Percentiles rank a stretch among this genome's conserved stretches.
Evolutionary conservation across 106 monocot genomes (phyloP).

Genomic region (Iris macrosiphon): DNA sequence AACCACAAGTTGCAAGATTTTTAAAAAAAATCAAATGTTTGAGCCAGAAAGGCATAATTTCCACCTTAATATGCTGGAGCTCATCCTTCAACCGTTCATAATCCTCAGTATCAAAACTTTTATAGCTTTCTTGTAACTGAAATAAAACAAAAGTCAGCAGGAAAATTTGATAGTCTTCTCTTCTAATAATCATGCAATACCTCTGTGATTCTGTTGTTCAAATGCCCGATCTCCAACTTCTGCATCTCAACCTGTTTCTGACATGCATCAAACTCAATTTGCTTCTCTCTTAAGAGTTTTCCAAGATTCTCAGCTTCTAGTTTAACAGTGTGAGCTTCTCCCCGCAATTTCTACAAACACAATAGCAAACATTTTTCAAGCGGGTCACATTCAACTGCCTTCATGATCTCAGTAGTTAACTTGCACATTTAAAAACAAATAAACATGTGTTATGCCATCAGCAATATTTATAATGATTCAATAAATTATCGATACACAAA

Average conservation of each 20-base stretch:
- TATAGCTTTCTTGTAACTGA: constrained; percentile 68
- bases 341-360: constrained; percentile 59
- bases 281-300: constrained; percentile 40
- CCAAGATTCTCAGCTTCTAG: constrained; percentile 48
- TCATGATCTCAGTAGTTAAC: too few species aligned
- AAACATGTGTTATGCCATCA: too few species aligned
- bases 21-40: too few species aligned
- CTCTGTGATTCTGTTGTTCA: constrained; percentile 61
- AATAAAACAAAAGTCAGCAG: constrained; percentile 9
- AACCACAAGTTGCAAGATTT: too few species aligned
- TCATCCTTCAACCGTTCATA: constrained; percentile 65
- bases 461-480: too few species aligned
- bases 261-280: constrained; percentile 37
- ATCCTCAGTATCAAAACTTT: constrained; percentile 38
- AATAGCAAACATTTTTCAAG: too few species aligned
- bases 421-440: too few species aligned
- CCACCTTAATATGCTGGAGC: constrained; percentile 59
- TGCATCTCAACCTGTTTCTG: constrained; percentile 42
- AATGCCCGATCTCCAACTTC: constrained; percentile 39
- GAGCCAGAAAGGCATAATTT: background rate
- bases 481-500: constrained; percentile 4
- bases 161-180: background rate
- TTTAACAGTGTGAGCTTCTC: constrained; percentile 58
- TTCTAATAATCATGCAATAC: constrained; percentile 16
- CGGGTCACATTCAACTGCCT: too few species aligned